These are phyloP conservation scores for Pseudocercospora macadamiae DNA, from an alignment of 2,329 filamentous ascomycete genomes.

Conservation along the genomic window DNA sequence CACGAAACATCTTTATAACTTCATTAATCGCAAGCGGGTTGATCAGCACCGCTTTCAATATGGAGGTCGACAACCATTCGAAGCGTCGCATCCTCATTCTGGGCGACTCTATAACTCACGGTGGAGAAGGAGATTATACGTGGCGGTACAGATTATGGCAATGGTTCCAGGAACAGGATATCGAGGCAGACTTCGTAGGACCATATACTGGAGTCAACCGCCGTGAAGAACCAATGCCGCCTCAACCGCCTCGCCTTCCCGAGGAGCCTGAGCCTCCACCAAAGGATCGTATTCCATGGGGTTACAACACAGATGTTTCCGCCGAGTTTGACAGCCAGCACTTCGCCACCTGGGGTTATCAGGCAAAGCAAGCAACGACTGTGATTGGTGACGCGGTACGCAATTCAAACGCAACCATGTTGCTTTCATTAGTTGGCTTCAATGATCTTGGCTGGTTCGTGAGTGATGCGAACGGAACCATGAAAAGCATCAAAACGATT, in stretches of 20 bases:
- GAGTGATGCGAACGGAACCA: constrained; percentile 24
- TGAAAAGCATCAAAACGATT: constrained; percentile 34
- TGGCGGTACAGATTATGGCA: constrained; percentile 50
- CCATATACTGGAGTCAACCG: constrained; percentile 43
- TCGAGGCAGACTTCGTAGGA: constrained; percentile 33
- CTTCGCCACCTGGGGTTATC: constrained; percentile 36
- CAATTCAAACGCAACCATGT: constrained; percentile 37
- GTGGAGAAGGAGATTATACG: constrained; percentile 46
- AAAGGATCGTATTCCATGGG: constrained; percentile 28
- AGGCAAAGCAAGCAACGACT: constrained; percentile 37
- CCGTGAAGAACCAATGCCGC: constrained; percentile 36
- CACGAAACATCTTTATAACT: not conserved
- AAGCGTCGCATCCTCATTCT: constrained; percentile 26
- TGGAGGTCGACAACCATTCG: not conserved
- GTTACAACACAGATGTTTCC: constrained; percentile 38
- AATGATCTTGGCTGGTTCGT: constrained; percentile 33
- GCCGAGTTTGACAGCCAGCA: constrained; percentile 29
- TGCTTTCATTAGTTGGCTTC: constrained; percentile 32
- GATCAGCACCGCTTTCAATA: not conserved
- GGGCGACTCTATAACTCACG: constrained; percentile 33
- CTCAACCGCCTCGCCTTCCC: constrained; percentile 18
- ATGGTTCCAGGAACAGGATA: constrained; percentile 39
- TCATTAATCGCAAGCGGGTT: not conserved
- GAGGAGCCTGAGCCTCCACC: constrained; percentile 12
- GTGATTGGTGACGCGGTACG: constrained; percentile 36